phyloP scores from a whole-genome alignment of 805 yeast genomes.

The Saccharomycopsis javanensis region DNA sequence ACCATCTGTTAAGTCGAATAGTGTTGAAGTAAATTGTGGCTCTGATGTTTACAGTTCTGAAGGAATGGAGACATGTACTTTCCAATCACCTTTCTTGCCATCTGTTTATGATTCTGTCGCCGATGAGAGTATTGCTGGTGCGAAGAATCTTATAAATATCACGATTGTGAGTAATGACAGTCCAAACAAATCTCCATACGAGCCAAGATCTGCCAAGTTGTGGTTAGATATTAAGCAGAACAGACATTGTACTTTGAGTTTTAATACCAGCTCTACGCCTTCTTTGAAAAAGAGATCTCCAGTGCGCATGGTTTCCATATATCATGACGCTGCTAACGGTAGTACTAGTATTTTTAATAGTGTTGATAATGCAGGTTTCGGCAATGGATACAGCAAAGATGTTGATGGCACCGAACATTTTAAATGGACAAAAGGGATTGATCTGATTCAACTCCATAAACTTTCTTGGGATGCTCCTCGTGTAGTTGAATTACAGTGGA shows the following conservation, averaged over 20 bases:
- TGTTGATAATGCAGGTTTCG: background rate
- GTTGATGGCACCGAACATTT: conserved; percentile 36
- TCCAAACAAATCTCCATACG: conserved; percentile 41
- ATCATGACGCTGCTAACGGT: conserved; percentile 26
- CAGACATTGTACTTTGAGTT: conserved; percentile 53
- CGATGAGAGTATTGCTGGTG: conserved; percentile 23
- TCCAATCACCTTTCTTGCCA: conserved; percentile 32
- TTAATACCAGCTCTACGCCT: conserved; percentile 40
- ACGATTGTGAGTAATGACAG: conserved; percentile 25
- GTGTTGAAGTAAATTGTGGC: conserved; percentile 36
- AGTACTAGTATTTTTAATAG: background rate
- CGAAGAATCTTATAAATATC: conserved; percentile 36
- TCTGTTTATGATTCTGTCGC: conserved; percentile 20
- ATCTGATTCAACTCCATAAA: conserved; percentile 54
- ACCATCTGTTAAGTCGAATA: conserved; percentile 46
- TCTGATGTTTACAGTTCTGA: conserved; percentile 44
- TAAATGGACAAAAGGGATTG: conserved; percentile 55
- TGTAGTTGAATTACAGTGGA: conserved; percentile 66
- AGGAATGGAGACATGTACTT: conserved; percentile 27
- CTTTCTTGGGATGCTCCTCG: conserved; percentile 43
- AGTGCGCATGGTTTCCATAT: conserved; percentile 52
- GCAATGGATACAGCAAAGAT: conserved; percentile 25
- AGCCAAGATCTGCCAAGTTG: conserved; percentile 57
- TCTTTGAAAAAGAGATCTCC: conserved; percentile 40
- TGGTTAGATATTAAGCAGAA: conserved; percentile 48